Percentiles rank a stretch among this genome's conserved stretches.
phyloP scores from a whole-genome alignment of 2,329 filamentous ascomycete species.

The Pseudocercospora fijiensis region DNA sequence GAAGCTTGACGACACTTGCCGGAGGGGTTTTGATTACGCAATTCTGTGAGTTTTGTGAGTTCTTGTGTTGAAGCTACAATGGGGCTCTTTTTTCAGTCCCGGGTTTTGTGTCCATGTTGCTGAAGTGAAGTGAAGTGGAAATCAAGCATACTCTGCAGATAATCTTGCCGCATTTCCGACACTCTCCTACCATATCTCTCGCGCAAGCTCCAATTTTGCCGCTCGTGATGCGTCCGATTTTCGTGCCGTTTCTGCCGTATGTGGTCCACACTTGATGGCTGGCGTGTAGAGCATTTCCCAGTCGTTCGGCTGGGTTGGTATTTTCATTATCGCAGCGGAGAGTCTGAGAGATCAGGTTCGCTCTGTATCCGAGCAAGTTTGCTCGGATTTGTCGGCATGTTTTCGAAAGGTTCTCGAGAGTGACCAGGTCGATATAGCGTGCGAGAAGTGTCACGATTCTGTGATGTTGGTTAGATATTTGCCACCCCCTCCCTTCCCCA shows the following conservation, averaged over 20 bases:
- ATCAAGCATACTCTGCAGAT: constrained; percentile 79
- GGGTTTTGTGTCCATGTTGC: not conserved
- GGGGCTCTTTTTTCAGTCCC: not conserved
- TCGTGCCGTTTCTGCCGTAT: constrained; percentile 31
- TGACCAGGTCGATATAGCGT: constrained; percentile 78
- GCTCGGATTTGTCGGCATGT: constrained; percentile 78
- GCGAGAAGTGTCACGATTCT: constrained; percentile 78
- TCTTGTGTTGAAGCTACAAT: not conserved
- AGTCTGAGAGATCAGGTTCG: constrained; percentile 69
- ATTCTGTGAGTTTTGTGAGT: constrained; percentile 59
- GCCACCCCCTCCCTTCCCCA: not conserved
- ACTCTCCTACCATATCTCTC: constrained; percentile 80
- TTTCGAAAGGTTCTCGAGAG: constrained; percentile 76
- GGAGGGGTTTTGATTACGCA: constrained; percentile 83
- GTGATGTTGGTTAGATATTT: constrained; percentile 21
- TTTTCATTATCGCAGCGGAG: constrained; percentile 77
- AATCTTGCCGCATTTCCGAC: constrained; percentile 71
- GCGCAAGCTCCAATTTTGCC: constrained; percentile 79
- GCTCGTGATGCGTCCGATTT: constrained; percentile 48
- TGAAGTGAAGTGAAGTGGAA: no score
- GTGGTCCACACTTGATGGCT: constrained; percentile 32
- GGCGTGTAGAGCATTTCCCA: constrained; percentile 42
- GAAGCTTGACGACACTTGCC: constrained; percentile 63
- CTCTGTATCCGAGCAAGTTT: constrained; percentile 75
- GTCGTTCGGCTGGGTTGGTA: constrained; percentile 53